A percentile compares a stretch with the other conserved stretches of the same genome.
phyloP scores from a whole-genome alignment of 495 filamentous ascomycete species.

The Penicillium paxilli region DNA sequence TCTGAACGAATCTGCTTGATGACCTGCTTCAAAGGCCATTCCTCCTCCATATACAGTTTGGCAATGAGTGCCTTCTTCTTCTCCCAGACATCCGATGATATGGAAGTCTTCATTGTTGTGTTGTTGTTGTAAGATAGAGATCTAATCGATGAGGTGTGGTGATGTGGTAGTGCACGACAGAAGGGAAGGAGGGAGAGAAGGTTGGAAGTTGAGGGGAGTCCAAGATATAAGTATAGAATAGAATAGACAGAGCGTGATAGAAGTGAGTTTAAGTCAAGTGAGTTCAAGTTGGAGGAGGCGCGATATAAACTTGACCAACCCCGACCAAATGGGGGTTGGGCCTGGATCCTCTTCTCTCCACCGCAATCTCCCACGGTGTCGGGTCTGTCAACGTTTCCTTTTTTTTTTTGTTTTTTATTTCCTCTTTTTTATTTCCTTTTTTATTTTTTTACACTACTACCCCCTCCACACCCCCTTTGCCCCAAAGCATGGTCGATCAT shows the following conservation, averaged over 20 bases:
- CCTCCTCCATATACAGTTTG: slow-evolving; percentile 49
- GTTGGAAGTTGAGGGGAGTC: background rate
- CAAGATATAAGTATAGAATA: background rate
- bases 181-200: slow-evolving; percentile 5
- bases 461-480: too few relatives aligned
- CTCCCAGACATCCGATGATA: slow-evolving; percentile 51
- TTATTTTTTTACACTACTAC: too few relatives aligned
- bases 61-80: slow-evolving; percentile 49
- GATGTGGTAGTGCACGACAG: background rate
- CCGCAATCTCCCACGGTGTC: slow-evolving; percentile 16
- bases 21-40: slow-evolving; percentile 52
- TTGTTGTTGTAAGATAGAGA: background rate
- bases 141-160: too few relatives aligned
- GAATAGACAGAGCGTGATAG: background rate
- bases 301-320: slow-evolving; percentile 11
- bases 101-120: slow-evolving; percentile 47
- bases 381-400: slow-evolving; percentile 11
- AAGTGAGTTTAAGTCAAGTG: too few relatives aligned
- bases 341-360: slow-evolving; percentile 7
- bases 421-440: too few relatives aligned
- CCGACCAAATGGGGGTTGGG: background rate
- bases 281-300: slow-evolving; percentile 16
- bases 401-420: too few relatives aligned
- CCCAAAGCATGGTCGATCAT: slow-evolving; percentile 24
- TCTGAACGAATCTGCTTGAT: slow-evolving; percentile 50